Conservation (phyloP, 306 rosid species). For the Prinsepia uniflora region DNA sequence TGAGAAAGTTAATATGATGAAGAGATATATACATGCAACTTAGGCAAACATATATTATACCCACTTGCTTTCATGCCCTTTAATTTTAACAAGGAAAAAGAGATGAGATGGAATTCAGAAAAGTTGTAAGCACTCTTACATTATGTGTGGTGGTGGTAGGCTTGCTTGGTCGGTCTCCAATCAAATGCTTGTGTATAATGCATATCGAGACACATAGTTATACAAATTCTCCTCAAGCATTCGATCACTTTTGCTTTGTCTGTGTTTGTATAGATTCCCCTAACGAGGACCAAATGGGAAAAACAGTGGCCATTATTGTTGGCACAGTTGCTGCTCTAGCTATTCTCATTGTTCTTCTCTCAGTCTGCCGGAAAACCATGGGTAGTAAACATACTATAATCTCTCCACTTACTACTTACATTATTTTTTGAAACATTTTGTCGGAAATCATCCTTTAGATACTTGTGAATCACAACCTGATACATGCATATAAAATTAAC, state of each 20-base stretch:
- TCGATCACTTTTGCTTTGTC: conserved; percentile 18
- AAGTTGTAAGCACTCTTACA: neutral
- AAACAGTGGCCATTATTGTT: conserved; percentile 77
- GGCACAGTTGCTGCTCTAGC: conserved; percentile 68
- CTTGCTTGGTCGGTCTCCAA: conserved; percentile 2
- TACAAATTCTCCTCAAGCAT: neutral
- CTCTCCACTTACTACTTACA: neutral
- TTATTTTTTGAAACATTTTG: too few relatives aligned
- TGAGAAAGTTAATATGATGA: too few relatives aligned
- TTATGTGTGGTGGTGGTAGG: neutral
- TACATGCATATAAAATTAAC: neutral
- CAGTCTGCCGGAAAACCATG: conserved; percentile 68
- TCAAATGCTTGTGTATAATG: conserved; percentile 9
- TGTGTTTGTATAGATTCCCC: conserved; percentile 52
- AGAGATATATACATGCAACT: too few relatives aligned
- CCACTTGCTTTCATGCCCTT: neutral
- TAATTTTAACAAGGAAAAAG: neutral
- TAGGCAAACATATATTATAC: too few relatives aligned
- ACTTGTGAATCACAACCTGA: too few relatives aligned
- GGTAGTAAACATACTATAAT: conserved; percentile 26
- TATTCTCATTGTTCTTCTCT: conserved; percentile 77
- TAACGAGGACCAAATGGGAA: conserved; percentile 60
- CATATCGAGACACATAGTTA: neutral
- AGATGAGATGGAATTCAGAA: neutral
- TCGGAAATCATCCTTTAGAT: too few relatives aligned